Base-by-base conservation (phyloP, 2,329 filamentous ascomycete species). In the Diplodia sapinea region DNA sequence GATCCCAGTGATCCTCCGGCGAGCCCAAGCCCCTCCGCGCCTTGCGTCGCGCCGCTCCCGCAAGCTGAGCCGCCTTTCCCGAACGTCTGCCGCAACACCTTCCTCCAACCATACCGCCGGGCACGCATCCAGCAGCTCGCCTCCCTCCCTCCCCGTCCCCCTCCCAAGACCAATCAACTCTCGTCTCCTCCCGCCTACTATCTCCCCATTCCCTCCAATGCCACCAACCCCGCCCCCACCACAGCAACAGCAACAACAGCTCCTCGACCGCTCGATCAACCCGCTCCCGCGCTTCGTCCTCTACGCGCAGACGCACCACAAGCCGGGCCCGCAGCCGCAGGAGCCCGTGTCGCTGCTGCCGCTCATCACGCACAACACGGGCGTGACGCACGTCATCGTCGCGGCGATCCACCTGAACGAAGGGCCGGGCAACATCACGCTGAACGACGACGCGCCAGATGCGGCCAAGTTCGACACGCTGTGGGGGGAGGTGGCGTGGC, bases 351-450 rank as follows among this genome's bases (percentile, higher is more conserved):
- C 88, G 6, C 81, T 91, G 70, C 82, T 89, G 0, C 88, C 89
- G 0, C 81, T 91, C 51, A 76, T 89, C 65, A 82, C 82, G 50
- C 82, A 87, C 69, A 82, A 84, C 70, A 88, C 87, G 5, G 86
- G 86, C 9, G 79, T 88, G 61, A 96, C 94, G 0, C 94, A 97
- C 79, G 84, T 97, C 69, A 94, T 96, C 72, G 81, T 97, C 59
- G 92, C 92, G 6, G 93, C 94, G 13, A 88, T 97, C 69, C 94
- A 97, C 79, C 82, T 97, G 72, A 94, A 95, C 77, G 82, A 82
- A 43, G 83, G 85, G 6, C 88, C 91, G 0, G 83, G 83, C 9
- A 83, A 87, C 68, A 85, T 94, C 72, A 92, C 89, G 0, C 86
- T 97, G 70, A 97, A 97, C 78, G 89, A 97, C 79, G 87, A 93